Conservation (phyloP, 2,329 filamentous ascomycete species). For the Alternaria dauci region DNA sequence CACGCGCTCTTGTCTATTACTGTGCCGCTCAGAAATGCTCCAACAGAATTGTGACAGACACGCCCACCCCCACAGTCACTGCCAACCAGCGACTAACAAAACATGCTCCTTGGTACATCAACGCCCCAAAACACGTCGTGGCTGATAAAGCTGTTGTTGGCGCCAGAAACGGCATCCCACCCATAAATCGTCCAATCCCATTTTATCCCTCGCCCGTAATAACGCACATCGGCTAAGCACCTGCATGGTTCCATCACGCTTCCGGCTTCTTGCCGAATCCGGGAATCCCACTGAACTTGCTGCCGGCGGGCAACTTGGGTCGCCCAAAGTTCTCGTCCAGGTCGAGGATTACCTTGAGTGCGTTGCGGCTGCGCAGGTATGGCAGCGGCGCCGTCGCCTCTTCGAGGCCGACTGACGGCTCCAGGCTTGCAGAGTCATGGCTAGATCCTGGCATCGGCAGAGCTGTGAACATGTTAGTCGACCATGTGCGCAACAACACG, state of each 20-base stretch:
- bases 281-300: conserved; percentile 47
- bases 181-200: conserved; percentile 41
- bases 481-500: neutral
- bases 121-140: conserved; percentile 41
- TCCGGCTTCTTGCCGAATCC: conserved; percentile 47
- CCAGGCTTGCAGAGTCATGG: conserved; percentile 60
- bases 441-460: conserved; percentile 80
- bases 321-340: conserved; percentile 92
- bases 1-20: conserved; percentile 26
- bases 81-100: conserved; percentile 19
- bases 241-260: conserved; percentile 27
- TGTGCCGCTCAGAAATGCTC: conserved; percentile 19
- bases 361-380: conserved; percentile 81
- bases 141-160: conserved; percentile 36
- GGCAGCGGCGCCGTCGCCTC: conserved; percentile 71
- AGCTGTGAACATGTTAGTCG: conserved; percentile 38
- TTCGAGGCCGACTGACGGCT: conserved; percentile 69
- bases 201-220: conserved; percentile 38
- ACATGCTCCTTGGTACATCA: conserved; percentile 26
- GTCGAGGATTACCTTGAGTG: conserved; percentile 93
- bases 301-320: conserved; percentile 64
- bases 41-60: conserved; percentile 5
- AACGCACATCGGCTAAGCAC: conserved; percentile 18
- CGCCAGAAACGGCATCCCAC: conserved; percentile 30
- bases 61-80: conserved; percentile 31